Evolutionary conservation across 805 yeast genomes (phyloP).

Genomic region (Soucietia sequanensis): DNA sequence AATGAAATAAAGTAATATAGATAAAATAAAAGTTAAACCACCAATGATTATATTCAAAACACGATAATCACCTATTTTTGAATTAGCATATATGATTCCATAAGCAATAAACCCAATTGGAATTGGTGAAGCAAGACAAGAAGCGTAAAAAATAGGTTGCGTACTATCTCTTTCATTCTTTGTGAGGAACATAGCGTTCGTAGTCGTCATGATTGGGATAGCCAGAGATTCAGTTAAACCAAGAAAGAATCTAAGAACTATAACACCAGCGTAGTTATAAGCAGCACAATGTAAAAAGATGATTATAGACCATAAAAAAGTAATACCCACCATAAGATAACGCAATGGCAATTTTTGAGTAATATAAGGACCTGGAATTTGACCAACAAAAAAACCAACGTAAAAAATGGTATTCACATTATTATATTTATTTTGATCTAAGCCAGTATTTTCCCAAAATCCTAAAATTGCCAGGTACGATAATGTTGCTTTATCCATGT

Average conservation of each 20-base stretch:
- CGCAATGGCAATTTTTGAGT: slow-evolving; percentile 46
- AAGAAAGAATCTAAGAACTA: slow-evolving; percentile 47
- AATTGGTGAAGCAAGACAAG: slow-evolving; percentile 51
- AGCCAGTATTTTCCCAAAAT: slow-evolving; percentile 44
- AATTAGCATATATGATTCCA: slow-evolving; percentile 29
- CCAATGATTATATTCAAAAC: slow-evolving; percentile 57
- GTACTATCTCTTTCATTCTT: slow-evolving; percentile 45
- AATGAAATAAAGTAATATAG: slow-evolving; percentile 21
- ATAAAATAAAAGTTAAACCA: slow-evolving; percentile 42
- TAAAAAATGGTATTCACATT: slow-evolving; percentile 53
- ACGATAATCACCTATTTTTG: slow-evolving; percentile 45
- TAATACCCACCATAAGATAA: slow-evolving; percentile 32
- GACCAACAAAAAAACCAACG: slow-evolving; percentile 50
- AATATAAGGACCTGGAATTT: slow-evolving; percentile 40
- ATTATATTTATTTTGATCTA: slow-evolving; percentile 43
- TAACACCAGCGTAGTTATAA: slow-evolving; percentile 43
- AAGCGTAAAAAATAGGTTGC: slow-evolving; percentile 53
- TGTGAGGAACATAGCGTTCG: slow-evolving; percentile 51
- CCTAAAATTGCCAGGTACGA: slow-evolving; percentile 50
- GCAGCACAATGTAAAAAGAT: slow-evolving; percentile 49
- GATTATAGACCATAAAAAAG: slow-evolving; percentile 45
- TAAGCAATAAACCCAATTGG: slow-evolving; percentile 52
- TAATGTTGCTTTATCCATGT: slow-evolving; percentile 52
- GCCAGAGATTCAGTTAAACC: slow-evolving; percentile 38
- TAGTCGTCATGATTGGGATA: slow-evolving; percentile 37